Conservation (phyloP, 1,139 yeast species). For the Geotrichum candidum region DNA sequence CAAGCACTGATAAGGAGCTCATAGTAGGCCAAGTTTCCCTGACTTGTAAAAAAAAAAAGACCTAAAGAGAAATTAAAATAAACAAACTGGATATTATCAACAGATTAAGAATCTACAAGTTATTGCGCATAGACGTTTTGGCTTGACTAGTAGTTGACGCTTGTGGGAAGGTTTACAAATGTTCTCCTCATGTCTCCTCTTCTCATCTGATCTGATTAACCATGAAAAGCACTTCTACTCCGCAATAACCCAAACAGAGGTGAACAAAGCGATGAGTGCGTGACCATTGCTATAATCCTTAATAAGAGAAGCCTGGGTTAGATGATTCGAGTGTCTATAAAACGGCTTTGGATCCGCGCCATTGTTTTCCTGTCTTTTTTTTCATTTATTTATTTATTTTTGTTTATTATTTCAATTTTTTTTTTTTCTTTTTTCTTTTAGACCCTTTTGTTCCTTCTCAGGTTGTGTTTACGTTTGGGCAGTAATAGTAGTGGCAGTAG, state of each 20-base stretch:
- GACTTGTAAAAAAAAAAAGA: too few relatives aligned
- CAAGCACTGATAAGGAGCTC: too few relatives aligned
- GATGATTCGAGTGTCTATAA: not conserved
- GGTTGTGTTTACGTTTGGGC: too few relatives aligned
- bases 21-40: too few relatives aligned
- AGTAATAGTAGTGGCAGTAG: too few relatives aligned
- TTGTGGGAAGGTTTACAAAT: not conserved
- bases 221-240: not conserved
- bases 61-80: too few relatives aligned
- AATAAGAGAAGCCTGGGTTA: not conserved
- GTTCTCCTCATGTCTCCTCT: not conserved
- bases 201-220: not conserved
- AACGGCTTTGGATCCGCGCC: not conserved
- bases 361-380: not conserved
- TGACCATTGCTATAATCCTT: not conserved
- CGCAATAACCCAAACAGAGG: not conserved
- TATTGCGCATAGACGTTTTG: too few relatives aligned
- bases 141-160: too few relatives aligned
- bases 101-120: too few relatives aligned
- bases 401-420: not conserved
- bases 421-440: not conserved
- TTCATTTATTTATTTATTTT: not conserved
- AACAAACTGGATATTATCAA: too few relatives aligned
- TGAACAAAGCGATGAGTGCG: not conserved
- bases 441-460: not conserved